Evolutionary conservation across 495 filamentous ascomycete genomes (phyloP), one percentile per base, ranked within the genome.

Genomic region (Daldinia decipiens): DNA sequence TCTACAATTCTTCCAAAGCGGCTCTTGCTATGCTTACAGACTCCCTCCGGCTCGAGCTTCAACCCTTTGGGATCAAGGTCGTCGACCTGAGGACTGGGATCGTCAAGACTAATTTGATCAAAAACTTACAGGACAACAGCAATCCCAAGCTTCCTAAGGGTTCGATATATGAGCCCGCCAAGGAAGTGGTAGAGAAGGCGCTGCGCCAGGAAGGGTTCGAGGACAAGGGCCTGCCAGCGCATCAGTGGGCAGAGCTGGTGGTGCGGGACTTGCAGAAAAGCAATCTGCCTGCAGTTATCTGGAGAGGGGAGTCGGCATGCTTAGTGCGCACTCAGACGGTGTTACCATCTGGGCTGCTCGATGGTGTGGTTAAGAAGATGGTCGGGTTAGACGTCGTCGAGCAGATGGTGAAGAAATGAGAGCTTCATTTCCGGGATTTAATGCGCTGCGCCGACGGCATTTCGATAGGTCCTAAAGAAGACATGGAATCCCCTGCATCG

Each of bases 1-100:
- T 50, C 66, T 82, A 81, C 65, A 74, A 70, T 66, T 67, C 78
- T 9, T 77, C 72, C 32, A 80, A 82, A 38, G 78, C 79, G 12
- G 78, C 79, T 2, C 27, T 77, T n/a, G 58, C 68, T 4, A 70
- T 69, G 62, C 53, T 80, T 9, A 67, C 73, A 0, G 76, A 79
- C 15, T 64, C 65, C 1, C 56, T 76, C 38, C 78, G 80, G 3
- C 34, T 81, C 9, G 78, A 82, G 56, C 78, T 82, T 1, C 43
- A 59, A 24, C 67, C 75, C 2, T 77, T 80, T 45, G 74, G 75
- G 54, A 69, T 82, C 62, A 64, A 57, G 32, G 78, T 80, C 13
- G 63, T 80, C 15, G 69, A 79, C 27, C 58, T 82, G 13, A 15
- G 69, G 2, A 73, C 72, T 26, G 72, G 72, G 15, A 27, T 55